These are phyloP conservation scores for Mucor sp. DNA, from an alignment of 371 early-diverging fungal species.

Conservation along the genomic window DNA sequence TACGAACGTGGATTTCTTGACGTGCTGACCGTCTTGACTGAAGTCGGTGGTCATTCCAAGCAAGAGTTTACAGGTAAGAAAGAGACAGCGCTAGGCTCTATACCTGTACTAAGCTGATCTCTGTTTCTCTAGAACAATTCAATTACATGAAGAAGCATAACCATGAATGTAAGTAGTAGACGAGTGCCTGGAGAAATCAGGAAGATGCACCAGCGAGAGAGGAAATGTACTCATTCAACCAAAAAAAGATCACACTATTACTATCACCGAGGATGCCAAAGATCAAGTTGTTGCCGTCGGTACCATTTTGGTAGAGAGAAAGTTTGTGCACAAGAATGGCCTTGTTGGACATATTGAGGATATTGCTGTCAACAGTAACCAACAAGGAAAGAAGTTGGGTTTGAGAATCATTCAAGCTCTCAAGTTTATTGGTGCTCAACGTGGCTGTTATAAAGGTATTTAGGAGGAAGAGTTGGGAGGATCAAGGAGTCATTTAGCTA, in stretches of 20 bases:
- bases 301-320: constrained; percentile 94
- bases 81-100: too few species aligned
- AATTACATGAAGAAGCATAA: constrained; percentile 73
- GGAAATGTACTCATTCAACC: not conserved
- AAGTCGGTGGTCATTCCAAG: constrained; percentile 73
- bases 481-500: not conserved
- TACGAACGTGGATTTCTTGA: constrained; percentile 80
- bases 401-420: constrained; percentile 74
- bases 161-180: constrained; percentile 64
- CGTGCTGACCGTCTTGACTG: constrained; percentile 73
- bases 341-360: constrained; percentile 88
- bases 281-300: constrained; percentile 89
- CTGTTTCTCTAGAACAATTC: constrained; percentile 57
- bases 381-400: constrained; percentile 92
- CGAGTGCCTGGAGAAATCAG: not conserved
- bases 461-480: not conserved
- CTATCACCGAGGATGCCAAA: constrained; percentile 76
- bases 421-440: constrained; percentile 61
- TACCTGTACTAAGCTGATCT: not conserved
- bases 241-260: constrained; percentile 68
- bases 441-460: constrained; percentile 70
- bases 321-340: constrained; percentile 91
- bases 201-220: not conserved
- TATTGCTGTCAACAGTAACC: constrained; percentile 92
- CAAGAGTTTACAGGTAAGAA: constrained; percentile 61